Evolutionary conservation across 352 stramenopile genomes (phyloP).

Genomic region (Phytophthora citrophthora): DNA sequence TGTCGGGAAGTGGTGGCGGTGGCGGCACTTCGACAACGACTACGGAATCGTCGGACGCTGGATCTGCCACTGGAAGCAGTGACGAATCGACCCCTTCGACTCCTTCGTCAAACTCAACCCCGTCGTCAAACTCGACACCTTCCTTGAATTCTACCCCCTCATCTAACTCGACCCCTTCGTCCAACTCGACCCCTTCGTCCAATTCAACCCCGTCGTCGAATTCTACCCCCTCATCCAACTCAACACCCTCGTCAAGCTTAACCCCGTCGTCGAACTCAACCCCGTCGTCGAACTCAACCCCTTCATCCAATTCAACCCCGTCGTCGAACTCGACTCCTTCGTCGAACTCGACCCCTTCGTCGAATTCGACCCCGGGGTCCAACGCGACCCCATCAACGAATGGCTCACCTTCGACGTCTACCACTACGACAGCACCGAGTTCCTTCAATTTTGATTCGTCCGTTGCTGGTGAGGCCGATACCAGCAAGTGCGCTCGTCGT

Average conservation of each 20-base stretch:
- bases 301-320: neutral
- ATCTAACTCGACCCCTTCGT: neutral
- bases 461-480: neutral
- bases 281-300: neutral
- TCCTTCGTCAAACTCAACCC: neutral
- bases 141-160: neutral
- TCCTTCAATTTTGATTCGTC: neutral
- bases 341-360: neutral
- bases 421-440: neutral
- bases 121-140: neutral
- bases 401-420: neutral
- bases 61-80: neutral
- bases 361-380: neutral
- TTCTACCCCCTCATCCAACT: neutral
- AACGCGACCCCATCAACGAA: neutral
- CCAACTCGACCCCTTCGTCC: neutral
- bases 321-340: neutral
- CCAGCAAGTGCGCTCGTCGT: neutral
- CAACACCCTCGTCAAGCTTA: neutral
- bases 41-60: neutral
- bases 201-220: neutral
- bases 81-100: neutral
- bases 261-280: neutral
- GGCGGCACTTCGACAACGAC: constrained; percentile 2
- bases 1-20: constrained; percentile 28